These are phyloP conservation scores for Rhodotorula babjevae DNA, from an alignment of 768 basidiomycete genomes.

Conservation along the genomic window DNA sequence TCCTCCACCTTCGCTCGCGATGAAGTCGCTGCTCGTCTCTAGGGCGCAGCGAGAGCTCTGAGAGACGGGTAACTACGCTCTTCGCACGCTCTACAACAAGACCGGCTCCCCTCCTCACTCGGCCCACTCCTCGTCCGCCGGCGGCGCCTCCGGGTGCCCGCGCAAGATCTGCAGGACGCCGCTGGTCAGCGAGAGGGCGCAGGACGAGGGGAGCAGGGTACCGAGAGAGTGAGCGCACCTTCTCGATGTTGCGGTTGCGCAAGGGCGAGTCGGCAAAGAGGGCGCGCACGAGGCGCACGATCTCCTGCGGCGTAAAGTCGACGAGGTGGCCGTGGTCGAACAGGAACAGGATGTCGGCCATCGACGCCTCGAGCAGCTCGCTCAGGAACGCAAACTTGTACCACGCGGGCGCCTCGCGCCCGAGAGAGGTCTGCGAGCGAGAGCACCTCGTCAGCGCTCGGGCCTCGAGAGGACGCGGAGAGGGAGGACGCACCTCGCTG, in stretches of 20 bases:
- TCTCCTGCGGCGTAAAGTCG: slow-evolving; percentile 49
- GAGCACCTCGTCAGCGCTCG: no score
- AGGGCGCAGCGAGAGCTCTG: no score
- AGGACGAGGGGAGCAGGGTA: no score
- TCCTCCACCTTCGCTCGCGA: neutral
- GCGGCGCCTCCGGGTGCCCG: slow-evolving; percentile 22
- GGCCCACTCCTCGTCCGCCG: slow-evolving; percentile 22
- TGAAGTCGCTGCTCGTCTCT: no score
- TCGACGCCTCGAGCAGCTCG: slow-evolving; percentile 48
- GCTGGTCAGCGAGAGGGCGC: no score
- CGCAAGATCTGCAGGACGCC: neutral
- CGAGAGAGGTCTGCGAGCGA: slow-evolving; percentile 42
- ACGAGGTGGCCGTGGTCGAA: slow-evolving; percentile 49
- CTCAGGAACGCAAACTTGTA: slow-evolving; percentile 52
- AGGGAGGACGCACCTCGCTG: slow-evolving; percentile 16
- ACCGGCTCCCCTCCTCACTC: neutral
- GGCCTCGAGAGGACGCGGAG: neutral
- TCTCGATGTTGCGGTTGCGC: slow-evolving; percentile 40
- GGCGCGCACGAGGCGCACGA: slow-evolving; percentile 48
- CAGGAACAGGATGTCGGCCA: slow-evolving; percentile 51
- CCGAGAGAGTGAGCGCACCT: slow-evolving; percentile 17
- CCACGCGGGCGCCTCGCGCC: slow-evolving; percentile 49
- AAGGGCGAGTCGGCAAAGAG: slow-evolving; percentile 46
- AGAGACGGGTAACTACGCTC: no score
- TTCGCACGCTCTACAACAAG: neutral